Evolutionary conservation across 805 yeast genomes (phyloP), one percentile per base, ranked within the genome.

Genomic region (Metschnikowia noctiluminum): DNA sequence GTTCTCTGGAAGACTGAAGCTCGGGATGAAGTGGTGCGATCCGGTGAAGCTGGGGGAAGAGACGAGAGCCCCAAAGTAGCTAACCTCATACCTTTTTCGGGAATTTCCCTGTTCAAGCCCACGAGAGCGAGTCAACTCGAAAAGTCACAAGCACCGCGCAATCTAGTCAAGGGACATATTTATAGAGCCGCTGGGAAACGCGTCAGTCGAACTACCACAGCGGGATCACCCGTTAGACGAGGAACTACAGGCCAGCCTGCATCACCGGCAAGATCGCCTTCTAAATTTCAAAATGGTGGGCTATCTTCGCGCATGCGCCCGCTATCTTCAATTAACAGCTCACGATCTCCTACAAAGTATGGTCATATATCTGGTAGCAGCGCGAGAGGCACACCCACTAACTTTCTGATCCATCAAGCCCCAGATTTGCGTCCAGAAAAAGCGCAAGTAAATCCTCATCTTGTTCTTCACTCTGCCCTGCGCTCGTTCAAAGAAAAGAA

Each of bases 401-500:
- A 42, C 14, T 38, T 21, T 12, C 46, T 45, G 47, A 35, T 27
- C 13, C 41, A 45, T 21, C 35, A 43, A 21, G 21, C 30, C 26
- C 41, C 42, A 27, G 37, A 37, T 28, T 13, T 34, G 7, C 26
- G 13, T 37, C 38, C 34, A 14, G 14, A 35, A 16, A 46, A 50
- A 28, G 28, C 49, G 11, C 58, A 52, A 14, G 36, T 53, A 28
- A 38, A 61, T 6, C 55, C 46, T 42, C 52, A 69, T 38, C 54
- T 64, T 28, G 62, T 59, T 57, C 60, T 62, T 9, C 70, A 73
- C 2, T 64, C 73, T 0, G 57, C 58, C 31, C 51, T 71, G 0
- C 64, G 69, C 42, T 63, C 64, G 11, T 69, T 68, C 11, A 68
- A 65, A 44, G 48, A 50, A 11, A 52, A 40, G n/a, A 51, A 40